A percentile compares a stretch with the other conserved stretches of the same genome.
Evolutionary conservation across 2,329 filamentous ascomycete species (phyloP).

Genomic region (Xylaria arbuscula): DNA sequence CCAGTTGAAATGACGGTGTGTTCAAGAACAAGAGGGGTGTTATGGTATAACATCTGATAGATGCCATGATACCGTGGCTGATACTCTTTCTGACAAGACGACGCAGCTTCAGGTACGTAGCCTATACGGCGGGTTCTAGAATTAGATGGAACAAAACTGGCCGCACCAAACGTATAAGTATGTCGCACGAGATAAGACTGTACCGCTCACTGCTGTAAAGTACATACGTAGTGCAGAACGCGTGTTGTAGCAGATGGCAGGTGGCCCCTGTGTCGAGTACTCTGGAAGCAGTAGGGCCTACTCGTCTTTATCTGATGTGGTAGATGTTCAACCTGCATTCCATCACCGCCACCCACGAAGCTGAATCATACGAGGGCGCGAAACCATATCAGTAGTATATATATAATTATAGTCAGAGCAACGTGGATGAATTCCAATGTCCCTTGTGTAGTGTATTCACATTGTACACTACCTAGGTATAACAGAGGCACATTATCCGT

Average conservation of each 20-base stretch:
- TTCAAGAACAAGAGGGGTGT: neutral
- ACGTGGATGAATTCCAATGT: neutral
- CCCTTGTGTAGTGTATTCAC: neutral
- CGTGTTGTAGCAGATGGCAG: conserved; percentile 1
- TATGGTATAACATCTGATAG: neutral
- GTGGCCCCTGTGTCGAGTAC: neutral
- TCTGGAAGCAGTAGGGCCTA: neutral
- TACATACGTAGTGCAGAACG: neutral
- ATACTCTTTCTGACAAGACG: neutral
- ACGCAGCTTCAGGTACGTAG: neutral
- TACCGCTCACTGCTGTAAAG: neutral
- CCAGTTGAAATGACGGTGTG: neutral
- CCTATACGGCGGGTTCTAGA: conserved; percentile 1
- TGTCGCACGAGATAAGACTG: conserved; percentile 20
- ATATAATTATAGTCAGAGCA: neutral
- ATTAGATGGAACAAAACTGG: conserved; percentile 16
- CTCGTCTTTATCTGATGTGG: conserved; percentile 2
- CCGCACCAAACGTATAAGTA: neutral
- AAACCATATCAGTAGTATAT: neutral
- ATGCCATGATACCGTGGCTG: neutral
- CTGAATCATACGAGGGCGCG: neutral
- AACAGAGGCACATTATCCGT: conserved; percentile 3
- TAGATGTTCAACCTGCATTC: neutral
- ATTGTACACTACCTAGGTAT: neutral
- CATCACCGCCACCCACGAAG: neutral